Conservation (phyloP, 2,329 filamentous ascomycete genomes). For the Aspergillus fijiensis region DNA sequence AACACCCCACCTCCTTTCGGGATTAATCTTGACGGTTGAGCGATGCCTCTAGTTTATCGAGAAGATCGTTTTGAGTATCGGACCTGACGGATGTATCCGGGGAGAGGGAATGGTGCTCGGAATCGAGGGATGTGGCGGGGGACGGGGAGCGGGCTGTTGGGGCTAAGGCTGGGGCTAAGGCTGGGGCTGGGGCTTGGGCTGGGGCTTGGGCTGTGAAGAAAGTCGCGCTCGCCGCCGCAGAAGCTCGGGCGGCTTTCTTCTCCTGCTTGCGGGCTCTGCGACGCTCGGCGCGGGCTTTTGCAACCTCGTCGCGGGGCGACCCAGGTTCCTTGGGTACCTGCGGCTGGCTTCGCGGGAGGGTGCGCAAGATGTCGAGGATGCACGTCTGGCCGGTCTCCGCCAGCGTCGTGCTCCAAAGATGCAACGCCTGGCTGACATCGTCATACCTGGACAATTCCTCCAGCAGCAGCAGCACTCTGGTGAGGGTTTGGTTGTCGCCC, state of each 20-base stretch:
- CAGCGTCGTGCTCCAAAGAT: conserved; percentile 31
- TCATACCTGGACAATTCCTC: conserved; percentile 51
- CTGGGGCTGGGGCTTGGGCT: conserved; percentile 15
- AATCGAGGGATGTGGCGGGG: conserved; percentile 19
- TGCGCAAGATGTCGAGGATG: conserved; percentile 24
- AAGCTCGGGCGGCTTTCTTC: conserved; percentile 14
- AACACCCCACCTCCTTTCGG: no score
- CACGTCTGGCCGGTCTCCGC: conserved; percentile 1
- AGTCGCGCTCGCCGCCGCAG: no score
- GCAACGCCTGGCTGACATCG: conserved; percentile 48
- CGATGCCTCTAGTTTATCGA: conserved; percentile 28
- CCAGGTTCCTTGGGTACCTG: neutral
- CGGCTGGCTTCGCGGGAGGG: no score
- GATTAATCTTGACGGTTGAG: conserved; percentile 2
- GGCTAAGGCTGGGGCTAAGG: neutral
- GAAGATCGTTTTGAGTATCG: conserved; percentile 18
- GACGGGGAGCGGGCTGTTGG: conserved; percentile 15
- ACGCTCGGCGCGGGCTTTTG: conserved; percentile 19
- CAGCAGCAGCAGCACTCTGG: conserved; percentile 54
- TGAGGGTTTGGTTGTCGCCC: conserved; percentile 47
- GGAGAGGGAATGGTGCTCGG: neutral
- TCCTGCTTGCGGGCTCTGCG: conserved; percentile 25
- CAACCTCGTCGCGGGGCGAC: conserved; percentile 8
- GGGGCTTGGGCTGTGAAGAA: no score
- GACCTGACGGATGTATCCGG: no score